These are phyloP conservation scores for Boletellus ananiceps DNA, from an alignment of 768 basidiomycete genomes.

Conservation along the genomic window DNA sequence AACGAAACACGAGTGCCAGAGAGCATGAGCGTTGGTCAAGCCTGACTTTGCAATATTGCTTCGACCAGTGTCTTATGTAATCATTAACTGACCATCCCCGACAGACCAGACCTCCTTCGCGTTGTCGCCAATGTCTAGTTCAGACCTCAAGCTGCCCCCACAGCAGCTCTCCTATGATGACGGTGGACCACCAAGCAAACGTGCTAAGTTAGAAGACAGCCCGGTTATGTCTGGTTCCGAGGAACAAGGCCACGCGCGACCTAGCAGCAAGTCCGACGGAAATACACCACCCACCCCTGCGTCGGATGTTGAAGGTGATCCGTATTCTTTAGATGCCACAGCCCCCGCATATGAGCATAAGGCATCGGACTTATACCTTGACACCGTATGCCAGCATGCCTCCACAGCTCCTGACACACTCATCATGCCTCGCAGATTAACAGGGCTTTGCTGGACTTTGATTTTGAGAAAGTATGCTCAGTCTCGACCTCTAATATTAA, in stretches of 20 bases:
- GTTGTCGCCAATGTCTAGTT: constrained; percentile 11
- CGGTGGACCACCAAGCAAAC: constrained; percentile 29
- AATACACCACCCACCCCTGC: constrained; percentile 22
- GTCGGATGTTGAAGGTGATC: constrained; percentile 24
- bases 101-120: neutral
- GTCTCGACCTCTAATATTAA: constrained; percentile 96
- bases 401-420: constrained; percentile 12
- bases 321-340: constrained; percentile 25
- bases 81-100: neutral
- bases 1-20: constrained; percentile 19
- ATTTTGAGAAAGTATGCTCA: constrained; percentile 98
- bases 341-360: constrained; percentile 25
- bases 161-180: constrained; percentile 5
- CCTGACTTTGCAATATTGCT: neutral
- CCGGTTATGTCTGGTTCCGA: constrained; percentile 4
- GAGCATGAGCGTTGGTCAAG: constrained; percentile 18
- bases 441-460: constrained; percentile 88
- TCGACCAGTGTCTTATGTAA: constrained; percentile 20
- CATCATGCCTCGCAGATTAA: constrained; percentile 63
- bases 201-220: constrained; percentile 22
- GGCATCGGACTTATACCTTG: constrained; percentile 88
- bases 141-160: constrained; percentile 7
- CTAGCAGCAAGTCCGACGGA: constrained; percentile 24
- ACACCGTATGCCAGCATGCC: constrained; percentile 62
- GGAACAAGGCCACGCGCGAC: constrained; percentile 27